Base-by-base conservation (phyloP, 1,284 basidiomycete species). In the Rhodotorula glutinis region DNA sequence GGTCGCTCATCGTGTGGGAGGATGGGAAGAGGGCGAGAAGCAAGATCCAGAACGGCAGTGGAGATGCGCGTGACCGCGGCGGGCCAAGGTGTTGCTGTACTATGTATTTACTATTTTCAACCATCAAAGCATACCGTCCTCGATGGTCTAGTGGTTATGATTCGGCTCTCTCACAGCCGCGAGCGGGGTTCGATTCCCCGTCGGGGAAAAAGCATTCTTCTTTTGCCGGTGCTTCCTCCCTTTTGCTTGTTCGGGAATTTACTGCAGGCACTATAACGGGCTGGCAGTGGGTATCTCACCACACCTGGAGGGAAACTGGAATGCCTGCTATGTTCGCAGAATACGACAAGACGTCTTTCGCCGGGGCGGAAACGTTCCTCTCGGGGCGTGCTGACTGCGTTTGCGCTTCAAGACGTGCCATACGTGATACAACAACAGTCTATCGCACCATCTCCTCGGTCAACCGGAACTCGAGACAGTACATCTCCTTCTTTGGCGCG, bases 401-500 rank as follows among this genome's bases (percentile, higher is more conserved):
- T n/a, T n/a, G n/a, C n/a, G n/a, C n/a, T n/a, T n/a, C n/a, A 11
- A 38, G 33, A 11, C 17, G 14, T 16, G 43, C 43, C 14, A 44
- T 44, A 21, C 14, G 14, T 21, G 14, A 10, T 44, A 16, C 43
- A 44, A 44, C 43, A 44, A 44, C 43, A 44, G 14, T 44, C 21
- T 44, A 44, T 44, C 43, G 43, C 4, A 51, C 49, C n/a, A 51
- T 51, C 25, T 51, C 49, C 25, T 51, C 49, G 11, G 49, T 51
- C 49, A 51, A 51, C 25, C 49, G n/a, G 49, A 99, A 98, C 76
- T 88, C 89, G 62, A 99, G 85, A 80, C 96, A 96, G 79, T 96
- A 98, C 96, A 98, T 98, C 76, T 95, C 90, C 81, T 98, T 98
- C 80, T 88, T 91, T 4, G 96, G 96, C 3, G 95, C 93, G 13